phyloP scores from a whole-genome alignment of 352 stramenopile species.

The Pythium folliculosum region DNA sequence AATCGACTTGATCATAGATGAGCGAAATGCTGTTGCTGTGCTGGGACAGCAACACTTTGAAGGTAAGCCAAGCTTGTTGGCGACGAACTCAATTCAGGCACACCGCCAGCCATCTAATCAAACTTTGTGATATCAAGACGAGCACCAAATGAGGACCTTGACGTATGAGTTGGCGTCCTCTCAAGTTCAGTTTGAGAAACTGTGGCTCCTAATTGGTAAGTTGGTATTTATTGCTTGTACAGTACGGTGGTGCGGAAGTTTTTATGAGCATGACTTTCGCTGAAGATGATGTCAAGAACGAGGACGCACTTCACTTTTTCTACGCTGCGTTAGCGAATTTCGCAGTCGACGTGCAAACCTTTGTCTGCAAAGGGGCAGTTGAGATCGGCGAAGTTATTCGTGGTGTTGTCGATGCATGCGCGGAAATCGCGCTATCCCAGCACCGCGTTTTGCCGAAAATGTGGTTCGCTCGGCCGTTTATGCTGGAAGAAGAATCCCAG shows the following conservation, averaged over 20 bases:
- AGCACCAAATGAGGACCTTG: constrained; percentile 44
- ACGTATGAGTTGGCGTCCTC: constrained; percentile 60
- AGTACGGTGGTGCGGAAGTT: neutral
- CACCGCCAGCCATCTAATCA: neutral
- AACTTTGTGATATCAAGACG: constrained; percentile 30
- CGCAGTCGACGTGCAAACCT: constrained; percentile 44
- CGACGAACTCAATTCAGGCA: neutral
- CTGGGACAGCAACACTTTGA: constrained; percentile 37
- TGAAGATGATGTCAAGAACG: constrained; percentile 16
- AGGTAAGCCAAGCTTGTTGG: constrained; percentile 29
- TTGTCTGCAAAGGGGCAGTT: constrained; percentile 35
- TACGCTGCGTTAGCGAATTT: constrained; percentile 68
- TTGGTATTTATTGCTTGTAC: neutral
- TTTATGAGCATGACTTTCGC: neutral
- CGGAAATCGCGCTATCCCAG: constrained; percentile 41
- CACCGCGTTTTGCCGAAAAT: constrained; percentile 57
- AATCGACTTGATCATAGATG: constrained; percentile 69
- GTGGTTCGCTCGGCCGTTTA: constrained; percentile 75
- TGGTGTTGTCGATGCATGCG: constrained; percentile 54
- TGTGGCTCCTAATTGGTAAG: constrained; percentile 71
- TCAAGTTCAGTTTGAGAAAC: constrained; percentile 59
- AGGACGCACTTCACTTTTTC: constrained; percentile 40
- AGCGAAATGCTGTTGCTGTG: constrained; percentile 61
- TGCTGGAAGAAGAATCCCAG: constrained; percentile 78
- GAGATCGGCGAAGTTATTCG: constrained; percentile 49